Percentiles rank a stretch among this genome's conserved stretches.
Conservation (phyloP, 1,284 basidiomycete genomes). For the Thecaphora thlaspeos region DNA sequence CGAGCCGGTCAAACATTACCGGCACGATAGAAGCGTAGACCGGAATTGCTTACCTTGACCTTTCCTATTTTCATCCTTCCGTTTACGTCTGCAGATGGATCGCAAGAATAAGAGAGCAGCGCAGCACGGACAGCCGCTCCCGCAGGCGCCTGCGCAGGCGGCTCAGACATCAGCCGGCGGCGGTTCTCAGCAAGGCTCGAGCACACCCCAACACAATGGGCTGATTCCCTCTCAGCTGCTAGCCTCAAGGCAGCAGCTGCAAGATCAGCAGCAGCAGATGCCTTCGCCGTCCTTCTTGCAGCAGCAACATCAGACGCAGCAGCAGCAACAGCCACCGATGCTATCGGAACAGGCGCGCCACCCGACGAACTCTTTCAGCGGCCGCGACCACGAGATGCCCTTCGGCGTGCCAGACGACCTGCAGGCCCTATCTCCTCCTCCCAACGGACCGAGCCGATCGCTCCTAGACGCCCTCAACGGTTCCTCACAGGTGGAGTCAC, state of each 20-base stretch:
- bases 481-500: neutral
- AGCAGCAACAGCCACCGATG: neutral
- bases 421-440: constrained; percentile 10
- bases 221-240: constrained; percentile 7
- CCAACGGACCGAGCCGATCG: constrained; percentile 7
- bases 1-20: no score
- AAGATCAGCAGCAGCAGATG: neutral
- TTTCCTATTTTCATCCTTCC: neutral
- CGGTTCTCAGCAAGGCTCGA: neutral
- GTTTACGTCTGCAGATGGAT: constrained; percentile 70
- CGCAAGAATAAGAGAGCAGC: constrained; percentile 96
- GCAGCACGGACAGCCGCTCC: constrained; percentile 62
- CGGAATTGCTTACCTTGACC: neutral
- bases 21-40: no score
- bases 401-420: constrained; percentile 67
- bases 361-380: constrained; percentile 65
- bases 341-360: neutral
- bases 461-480: neutral
- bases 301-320: neutral
- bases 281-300: no score
- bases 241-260: neutral
- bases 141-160: constrained; percentile 8
- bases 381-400: constrained; percentile 73
- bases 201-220: constrained; percentile 16
- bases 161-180: neutral